Evolutionary conservation across 768 basidiomycete species (phyloP), one percentile per base, ranked within the genome.

Genomic region (Pulveroboletus sp.): DNA sequence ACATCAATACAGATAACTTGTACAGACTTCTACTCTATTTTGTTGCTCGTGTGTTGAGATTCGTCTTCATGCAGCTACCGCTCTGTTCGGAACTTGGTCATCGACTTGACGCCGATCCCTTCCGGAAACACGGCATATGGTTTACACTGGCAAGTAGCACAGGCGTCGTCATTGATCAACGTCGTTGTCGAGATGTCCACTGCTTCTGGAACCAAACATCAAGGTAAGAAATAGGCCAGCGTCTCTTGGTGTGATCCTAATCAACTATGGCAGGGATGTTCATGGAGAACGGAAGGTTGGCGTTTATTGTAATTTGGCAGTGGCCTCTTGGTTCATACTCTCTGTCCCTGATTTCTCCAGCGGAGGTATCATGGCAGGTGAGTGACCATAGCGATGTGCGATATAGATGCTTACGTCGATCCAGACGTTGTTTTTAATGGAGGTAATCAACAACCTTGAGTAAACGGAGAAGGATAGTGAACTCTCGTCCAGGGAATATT

Each of bases 121-220:
- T 69, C 81, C 2, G 58, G 66, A 12, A 71, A 69, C 10, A 57
- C 75, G 56, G 84, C 80, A 32, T 85, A 80, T n/a, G 86, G 85
- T 27, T 70, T 90, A 30, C 88, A 90, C 57, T 90, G 88, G 88
- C 88, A 90, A 67, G 83, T 89, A 17, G 76, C 88, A 2, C 88
- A 90, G 62, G 78, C 80, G 4, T 89, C 88, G 0, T 86, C 84
- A 0, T 69, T 90, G 50, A 73, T 82, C 38, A 89, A 90, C 60
- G 77, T 91, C 48, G 76, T 80, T 11, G 75, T 89, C 44, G 66
- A 85, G 43, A 84, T 89, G 85, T 86, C 83, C n/a, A 76, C 76
- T 10, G 80, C 73, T 21, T 41, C 73, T 10, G 74, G 78, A 37
- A 87, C 79, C 5, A 74, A 74, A 3, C 88, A 89, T 55, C 79